These are phyloP conservation scores for Hericium coralloides DNA, from an alignment of 768 basidiomycete genomes.

Conservation along the genomic window DNA sequence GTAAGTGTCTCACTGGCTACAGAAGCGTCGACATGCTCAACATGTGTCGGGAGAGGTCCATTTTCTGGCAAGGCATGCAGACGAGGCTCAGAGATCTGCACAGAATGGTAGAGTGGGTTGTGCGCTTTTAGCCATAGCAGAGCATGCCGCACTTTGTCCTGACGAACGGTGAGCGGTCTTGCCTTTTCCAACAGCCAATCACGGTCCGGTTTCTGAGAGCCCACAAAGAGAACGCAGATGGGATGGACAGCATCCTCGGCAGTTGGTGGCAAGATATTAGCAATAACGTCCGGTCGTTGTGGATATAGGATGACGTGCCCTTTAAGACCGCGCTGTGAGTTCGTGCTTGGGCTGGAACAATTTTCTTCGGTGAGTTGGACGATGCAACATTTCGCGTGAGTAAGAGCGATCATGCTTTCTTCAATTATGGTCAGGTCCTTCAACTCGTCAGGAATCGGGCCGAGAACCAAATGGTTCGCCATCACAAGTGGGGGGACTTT, in stretches of 20 bases:
- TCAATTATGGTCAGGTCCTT: conserved; percentile 28
- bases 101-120: conserved; percentile 26
- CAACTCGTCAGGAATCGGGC: conserved; percentile 23
- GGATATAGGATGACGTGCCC: conserved; percentile 36
- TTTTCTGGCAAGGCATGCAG: neutral
- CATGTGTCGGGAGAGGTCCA: neutral
- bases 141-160: conserved; percentile 23
- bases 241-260: conserved; percentile 26
- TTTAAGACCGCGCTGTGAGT: conserved; percentile 23
- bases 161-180: conserved; percentile 25
- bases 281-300: conserved; percentile 23
- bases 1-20: neutral
- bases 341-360: neutral
- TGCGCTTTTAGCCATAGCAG: conserved; percentile 28
- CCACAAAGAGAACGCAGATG: conserved; percentile 34
- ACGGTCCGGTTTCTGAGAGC: conserved; percentile 16
- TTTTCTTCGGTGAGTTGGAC: neutral
- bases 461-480: conserved; percentile 24
- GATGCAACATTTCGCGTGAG: conserved; percentile 19
- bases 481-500: conserved; percentile 22
- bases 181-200: conserved; percentile 27
- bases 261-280: conserved; percentile 25
- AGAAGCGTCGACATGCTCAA: neutral
- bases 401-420: conserved; percentile 31
- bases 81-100: conserved; percentile 17